These are phyloP conservation scores for Gaultheria prostrata DNA, from an alignment of 148 eudicot species.

Conservation along the genomic window DNA sequence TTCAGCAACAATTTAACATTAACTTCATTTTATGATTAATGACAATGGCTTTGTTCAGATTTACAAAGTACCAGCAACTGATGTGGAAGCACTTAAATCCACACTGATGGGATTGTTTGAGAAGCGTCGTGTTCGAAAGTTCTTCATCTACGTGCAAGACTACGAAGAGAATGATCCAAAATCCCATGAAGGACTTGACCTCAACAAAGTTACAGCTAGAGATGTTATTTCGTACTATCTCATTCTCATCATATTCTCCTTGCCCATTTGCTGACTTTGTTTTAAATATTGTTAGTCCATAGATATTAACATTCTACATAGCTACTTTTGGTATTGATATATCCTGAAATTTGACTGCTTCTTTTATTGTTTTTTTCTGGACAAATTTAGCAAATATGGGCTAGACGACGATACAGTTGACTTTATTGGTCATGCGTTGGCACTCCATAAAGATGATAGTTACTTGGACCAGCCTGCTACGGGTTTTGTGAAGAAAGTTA, in stretches of 20 bases:
- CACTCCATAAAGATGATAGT: conserved; percentile 27
- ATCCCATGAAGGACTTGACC: conserved; percentile 51
- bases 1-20: background rate
- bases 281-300: background rate
- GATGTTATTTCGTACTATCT: conserved; percentile 44
- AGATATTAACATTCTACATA: background rate
- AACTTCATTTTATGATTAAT: background rate
- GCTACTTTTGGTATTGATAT: background rate
- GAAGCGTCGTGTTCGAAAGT: conserved; percentile 59
- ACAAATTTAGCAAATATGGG: conserved; percentile 20
- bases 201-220: conserved; percentile 42
- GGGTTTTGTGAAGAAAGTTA: conserved; percentile 26
- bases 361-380: background rate
- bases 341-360: background rate
- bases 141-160: conserved; percentile 53
- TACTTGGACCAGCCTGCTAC: conserved; percentile 27
- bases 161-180: conserved; percentile 49
- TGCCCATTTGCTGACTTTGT: background rate
- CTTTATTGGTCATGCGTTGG: conserved; percentile 27
- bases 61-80: conserved; percentile 50
- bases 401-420: conserved; percentile 26
- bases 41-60: conserved; percentile 23
- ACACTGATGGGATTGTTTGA: conserved; percentile 55
- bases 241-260: conserved; percentile 11
- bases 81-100: conserved; percentile 54